Percentiles rank a stretch among this genome's conserved stretches.
phyloP scores from a whole-genome alignment of 2,329 filamentous ascomycete genomes.

The Coniosporium tulheliwenetii region DNA sequence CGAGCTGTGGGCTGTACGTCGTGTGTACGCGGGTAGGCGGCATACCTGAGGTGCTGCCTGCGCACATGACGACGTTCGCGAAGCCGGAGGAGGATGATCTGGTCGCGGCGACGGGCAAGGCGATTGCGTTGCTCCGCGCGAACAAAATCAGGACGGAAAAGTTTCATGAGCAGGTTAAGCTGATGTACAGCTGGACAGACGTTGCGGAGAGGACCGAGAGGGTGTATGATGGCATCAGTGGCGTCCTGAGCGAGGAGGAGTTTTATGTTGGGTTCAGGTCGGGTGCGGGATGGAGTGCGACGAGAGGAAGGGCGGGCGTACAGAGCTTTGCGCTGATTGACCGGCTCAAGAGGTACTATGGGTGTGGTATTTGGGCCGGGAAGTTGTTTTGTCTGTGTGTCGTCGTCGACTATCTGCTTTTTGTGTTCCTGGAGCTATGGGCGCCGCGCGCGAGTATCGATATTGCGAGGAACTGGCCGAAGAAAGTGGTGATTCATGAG shows the following conservation, averaged over 20 bases:
- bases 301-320: constrained; percentile 50
- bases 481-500: constrained; percentile 34
- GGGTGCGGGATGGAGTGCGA: constrained; percentile 50
- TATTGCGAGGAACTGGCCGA: constrained; percentile 80
- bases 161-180: constrained; percentile 93
- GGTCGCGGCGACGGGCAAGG: constrained; percentile 73
- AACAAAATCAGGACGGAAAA: constrained; percentile 81
- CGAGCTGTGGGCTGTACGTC: constrained; percentile 87
- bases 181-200: constrained; percentile 98
- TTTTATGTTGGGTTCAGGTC: constrained; percentile 74
- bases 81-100: constrained; percentile 94
- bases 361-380: constrained; percentile 95
- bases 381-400: constrained; percentile 94
- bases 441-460: constrained; percentile 79
- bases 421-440: constrained; percentile 73
- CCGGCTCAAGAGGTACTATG: constrained; percentile 88
- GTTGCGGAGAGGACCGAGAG: constrained; percentile 86
- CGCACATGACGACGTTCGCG: constrained; percentile 95
- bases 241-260: constrained; percentile 68
- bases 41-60: constrained; percentile 88
- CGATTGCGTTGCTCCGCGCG: constrained; percentile 71
- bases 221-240: constrained; percentile 86
- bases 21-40: constrained; percentile 94
- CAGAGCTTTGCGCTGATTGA: constrained; percentile 90
- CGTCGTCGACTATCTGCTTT: constrained; percentile 85